Percentiles rank a stretch among this genome's conserved stretches.
phyloP scores from a whole-genome alignment of 495 filamentous ascomycete species.

The Neurospora intermedia region DNA sequence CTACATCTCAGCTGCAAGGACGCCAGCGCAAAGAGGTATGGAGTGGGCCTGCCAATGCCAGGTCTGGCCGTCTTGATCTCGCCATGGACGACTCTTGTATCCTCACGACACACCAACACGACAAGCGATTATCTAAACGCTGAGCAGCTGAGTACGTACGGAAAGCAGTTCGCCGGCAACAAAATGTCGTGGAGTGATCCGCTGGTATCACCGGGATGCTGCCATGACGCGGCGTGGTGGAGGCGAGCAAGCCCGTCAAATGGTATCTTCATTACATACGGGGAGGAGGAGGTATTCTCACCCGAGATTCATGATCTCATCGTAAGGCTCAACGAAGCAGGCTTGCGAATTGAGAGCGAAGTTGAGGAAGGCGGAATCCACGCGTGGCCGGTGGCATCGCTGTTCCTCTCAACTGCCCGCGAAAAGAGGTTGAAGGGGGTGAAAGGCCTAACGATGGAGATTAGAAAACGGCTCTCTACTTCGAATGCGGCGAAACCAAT shows the following conservation, averaged over 20 bases:
- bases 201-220: constrained; percentile 56
- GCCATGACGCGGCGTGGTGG: constrained; percentile 55
- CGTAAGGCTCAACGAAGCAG: constrained; percentile 33
- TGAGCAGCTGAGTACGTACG: constrained; percentile 48
- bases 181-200: constrained; percentile 37
- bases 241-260: constrained; percentile 41
- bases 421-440: constrained; percentile 49
- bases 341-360: constrained; percentile 33
- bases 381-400: constrained; percentile 64
- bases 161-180: constrained; percentile 48
- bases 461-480: constrained; percentile 25
- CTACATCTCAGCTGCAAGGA: constrained; percentile 39
- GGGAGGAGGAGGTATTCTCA: constrained; percentile 61
- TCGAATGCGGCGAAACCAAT: not conserved
- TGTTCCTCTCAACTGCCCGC: constrained; percentile 50
- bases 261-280: constrained; percentile 55
- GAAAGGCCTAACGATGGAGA: constrained; percentile 39
- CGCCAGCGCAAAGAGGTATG: constrained; percentile 14
- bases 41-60: constrained; percentile 23
- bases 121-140: constrained; percentile 51
- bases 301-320: constrained; percentile 48
- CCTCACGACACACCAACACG: constrained; percentile 44
- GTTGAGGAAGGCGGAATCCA: constrained; percentile 56
- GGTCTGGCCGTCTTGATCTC: constrained; percentile 46
- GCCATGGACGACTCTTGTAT: constrained; percentile 51